phyloP scores from a whole-genome alignment of 2,329 filamentous ascomycete species.

The Atkinsonella hypoxylon region DNA sequence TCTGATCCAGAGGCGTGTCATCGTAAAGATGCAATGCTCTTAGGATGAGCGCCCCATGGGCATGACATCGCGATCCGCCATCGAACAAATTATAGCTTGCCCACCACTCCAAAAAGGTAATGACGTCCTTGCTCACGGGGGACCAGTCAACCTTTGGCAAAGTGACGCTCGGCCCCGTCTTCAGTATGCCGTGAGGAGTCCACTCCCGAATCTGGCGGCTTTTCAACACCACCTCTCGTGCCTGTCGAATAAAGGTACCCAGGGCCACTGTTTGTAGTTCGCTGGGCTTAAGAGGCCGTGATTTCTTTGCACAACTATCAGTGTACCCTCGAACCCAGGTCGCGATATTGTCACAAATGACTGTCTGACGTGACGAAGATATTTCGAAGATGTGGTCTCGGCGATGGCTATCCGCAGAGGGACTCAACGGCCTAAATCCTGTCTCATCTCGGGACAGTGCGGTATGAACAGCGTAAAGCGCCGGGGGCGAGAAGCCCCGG shows the following conservation, averaged over 20 bases:
- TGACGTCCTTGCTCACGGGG: conserved; percentile 31
- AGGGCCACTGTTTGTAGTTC: conserved; percentile 17
- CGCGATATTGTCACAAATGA: conserved; percentile 20
- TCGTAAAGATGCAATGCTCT: conserved; percentile 49
- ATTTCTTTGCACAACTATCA: conserved; percentile 10
- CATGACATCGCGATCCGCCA: conserved; percentile 38
- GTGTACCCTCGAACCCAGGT: conserved; percentile 22
- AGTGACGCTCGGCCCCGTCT: conserved; percentile 15
- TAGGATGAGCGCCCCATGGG: conserved; percentile 53
- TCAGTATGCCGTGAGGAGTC: conserved; percentile 36
- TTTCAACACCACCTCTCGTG: conserved; percentile 35
- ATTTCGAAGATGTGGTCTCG: conserved; percentile 50
- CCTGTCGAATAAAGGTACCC: conserved; percentile 35
- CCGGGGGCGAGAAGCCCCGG: conserved; percentile 30
- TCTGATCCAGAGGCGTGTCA: conserved; percentile 26
- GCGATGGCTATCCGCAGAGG: conserved; percentile 34
- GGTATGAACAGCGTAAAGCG: conserved; percentile 59
- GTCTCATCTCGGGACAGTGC: conserved; percentile 48
- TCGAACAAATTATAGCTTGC: conserved; percentile 43
- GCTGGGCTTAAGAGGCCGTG: conserved; percentile 8
- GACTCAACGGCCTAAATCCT: conserved; percentile 41
- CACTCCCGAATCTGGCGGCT: conserved; percentile 37
- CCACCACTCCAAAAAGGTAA: conserved; percentile 62
- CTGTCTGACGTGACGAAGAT: conserved; percentile 18
- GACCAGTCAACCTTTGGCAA: conserved; percentile 18